Evolutionary conservation across 768 basidiomycete genomes (phyloP).

Genomic region (Ephemerocybe angulata): DNA sequence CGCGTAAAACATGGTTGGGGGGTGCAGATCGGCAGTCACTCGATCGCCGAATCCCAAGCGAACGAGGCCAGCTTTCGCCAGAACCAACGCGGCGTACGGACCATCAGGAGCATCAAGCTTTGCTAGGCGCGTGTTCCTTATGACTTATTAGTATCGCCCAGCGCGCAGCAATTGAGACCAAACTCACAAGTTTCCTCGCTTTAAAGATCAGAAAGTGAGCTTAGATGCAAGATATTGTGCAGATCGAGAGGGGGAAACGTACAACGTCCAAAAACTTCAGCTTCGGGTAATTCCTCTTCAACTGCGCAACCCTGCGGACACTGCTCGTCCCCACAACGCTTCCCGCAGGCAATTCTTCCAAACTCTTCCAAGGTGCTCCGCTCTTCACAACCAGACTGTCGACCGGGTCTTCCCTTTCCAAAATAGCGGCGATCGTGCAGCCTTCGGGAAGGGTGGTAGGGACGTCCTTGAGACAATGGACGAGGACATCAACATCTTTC

Average conservation of each 20-base stretch:
- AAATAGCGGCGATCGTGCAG: conserved; percentile 79
- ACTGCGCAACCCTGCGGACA: conserved; percentile 87
- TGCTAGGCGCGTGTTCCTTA: conserved; percentile 81
- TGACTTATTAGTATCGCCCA: background rate
- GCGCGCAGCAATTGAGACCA: background rate
- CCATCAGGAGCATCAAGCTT: conserved; percentile 86
- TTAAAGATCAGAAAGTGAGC: conserved; percentile 9
- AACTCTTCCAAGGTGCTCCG: conserved; percentile 58
- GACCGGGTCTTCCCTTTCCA: conserved; percentile 83
- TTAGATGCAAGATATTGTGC: background rate
- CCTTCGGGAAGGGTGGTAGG: conserved; percentile 84
- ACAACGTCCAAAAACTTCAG: conserved; percentile 87
- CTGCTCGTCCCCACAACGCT: conserved; percentile 95
- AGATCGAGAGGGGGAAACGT: conserved; percentile 31
- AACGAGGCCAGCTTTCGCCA: conserved; percentile 89
- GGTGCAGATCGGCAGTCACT: conserved; percentile 65
- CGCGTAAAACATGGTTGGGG: conserved; percentile 80
- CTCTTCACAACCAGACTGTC: conserved; percentile 86
- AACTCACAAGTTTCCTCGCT: conserved; percentile 87
- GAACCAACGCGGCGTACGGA: conserved; percentile 82
- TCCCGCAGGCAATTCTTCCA: conserved; percentile 84
- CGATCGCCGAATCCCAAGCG: conserved; percentile 74
- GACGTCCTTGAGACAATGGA: conserved; percentile 91
- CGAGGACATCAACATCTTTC: conserved; percentile 79
- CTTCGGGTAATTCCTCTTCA: conserved; percentile 71